A percentile compares a stretch with the other conserved stretches of the same genome.
phyloP scores from a whole-genome alignment of 257 asterid genomes.

The Forsythia viridissima region DNA sequence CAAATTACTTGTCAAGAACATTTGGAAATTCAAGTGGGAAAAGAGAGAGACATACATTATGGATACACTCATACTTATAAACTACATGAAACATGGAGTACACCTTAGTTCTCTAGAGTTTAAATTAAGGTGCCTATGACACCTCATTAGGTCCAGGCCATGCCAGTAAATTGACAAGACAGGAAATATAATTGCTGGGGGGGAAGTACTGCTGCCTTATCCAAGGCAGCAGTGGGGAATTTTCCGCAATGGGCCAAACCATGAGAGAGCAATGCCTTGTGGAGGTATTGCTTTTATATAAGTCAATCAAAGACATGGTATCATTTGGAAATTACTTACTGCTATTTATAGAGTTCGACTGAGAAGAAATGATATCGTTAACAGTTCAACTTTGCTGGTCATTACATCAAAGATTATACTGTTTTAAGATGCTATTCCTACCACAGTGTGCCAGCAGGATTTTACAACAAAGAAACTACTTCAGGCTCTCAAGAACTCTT shows the following conservation, averaged over 20 bases:
- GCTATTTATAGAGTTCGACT: background rate
- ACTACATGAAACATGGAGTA: background rate
- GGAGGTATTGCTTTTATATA: background rate
- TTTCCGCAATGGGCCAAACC: background rate
- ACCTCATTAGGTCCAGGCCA: background rate
- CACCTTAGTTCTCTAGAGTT: background rate
- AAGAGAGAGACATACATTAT: background rate
- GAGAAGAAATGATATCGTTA: background rate
- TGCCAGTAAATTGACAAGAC: background rate
- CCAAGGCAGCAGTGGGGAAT: background rate
- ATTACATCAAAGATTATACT: background rate
- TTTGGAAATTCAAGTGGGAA: background rate
- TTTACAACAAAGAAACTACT: background rate
- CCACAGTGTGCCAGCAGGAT: background rate
- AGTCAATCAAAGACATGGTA: background rate
- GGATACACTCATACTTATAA: background rate
- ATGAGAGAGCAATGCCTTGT: background rate
- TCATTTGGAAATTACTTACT: background rate
- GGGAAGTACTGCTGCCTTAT: background rate
- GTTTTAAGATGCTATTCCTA: background rate
- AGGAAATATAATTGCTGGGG: background rate
- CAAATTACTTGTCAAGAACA: conserved; percentile 21
- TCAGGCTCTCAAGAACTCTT: background rate
- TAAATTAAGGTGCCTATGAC: background rate
- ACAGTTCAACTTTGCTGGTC: background rate